Conservation (phyloP, 1,284 basidiomycete genomes). For the Cryptococcus depauperatus region DNA sequence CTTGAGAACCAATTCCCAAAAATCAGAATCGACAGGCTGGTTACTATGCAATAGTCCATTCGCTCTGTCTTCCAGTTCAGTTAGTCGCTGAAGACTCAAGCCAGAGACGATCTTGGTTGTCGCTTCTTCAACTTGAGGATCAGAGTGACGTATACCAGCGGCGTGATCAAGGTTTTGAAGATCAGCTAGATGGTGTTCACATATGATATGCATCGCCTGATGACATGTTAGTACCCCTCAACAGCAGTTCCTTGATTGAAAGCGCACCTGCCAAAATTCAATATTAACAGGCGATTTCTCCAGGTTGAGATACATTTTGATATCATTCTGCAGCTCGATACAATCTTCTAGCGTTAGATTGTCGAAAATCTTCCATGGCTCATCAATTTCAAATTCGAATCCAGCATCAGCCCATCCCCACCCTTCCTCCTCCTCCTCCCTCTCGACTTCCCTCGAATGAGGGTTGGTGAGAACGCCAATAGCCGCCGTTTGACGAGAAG, state of each 20-base stretch:
- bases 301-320: constrained; percentile 79
- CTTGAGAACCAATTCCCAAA: constrained; percentile 89
- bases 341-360: constrained; percentile 80
- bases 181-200: constrained; percentile 80
- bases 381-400: constrained; percentile 94
- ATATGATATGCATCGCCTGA: constrained; percentile 93
- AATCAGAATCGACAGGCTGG: constrained; percentile 93
- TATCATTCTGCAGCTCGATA: constrained; percentile 88
- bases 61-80: constrained; percentile 73
- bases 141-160: constrained; percentile 36
- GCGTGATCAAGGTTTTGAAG: constrained; percentile 50
- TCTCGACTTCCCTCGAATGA: constrained; percentile 26
- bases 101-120: constrained; percentile 37
- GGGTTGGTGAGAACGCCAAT: constrained; percentile 31
- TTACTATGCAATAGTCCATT: constrained; percentile 81
- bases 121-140: constrained; percentile 31
- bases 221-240: constrained; percentile 1
- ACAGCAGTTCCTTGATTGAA: not conserved
- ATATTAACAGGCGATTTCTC: constrained; percentile 79
- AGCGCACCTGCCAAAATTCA: constrained; percentile 90
- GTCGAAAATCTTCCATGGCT: constrained; percentile 94
- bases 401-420: constrained; percentile 66
- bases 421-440: constrained; percentile 60
- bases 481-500: constrained; percentile 44
- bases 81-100: constrained; percentile 67